These are phyloP conservation scores for Candida tallmaniae DNA, from an alignment of 805 yeast species.

Conservation along the genomic window DNA sequence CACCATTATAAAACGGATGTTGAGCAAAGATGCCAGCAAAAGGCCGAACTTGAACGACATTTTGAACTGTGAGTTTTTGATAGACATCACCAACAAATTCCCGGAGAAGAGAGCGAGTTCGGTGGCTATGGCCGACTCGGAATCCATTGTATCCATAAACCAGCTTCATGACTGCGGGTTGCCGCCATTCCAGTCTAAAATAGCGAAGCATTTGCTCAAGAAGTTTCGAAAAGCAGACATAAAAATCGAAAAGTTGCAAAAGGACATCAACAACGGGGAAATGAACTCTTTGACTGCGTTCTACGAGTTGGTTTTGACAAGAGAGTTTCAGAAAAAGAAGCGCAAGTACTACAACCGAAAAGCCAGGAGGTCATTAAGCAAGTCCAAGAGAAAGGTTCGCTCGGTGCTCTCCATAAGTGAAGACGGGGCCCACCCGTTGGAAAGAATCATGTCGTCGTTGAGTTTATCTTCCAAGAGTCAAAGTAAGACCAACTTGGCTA, in stretches of 20 bases:
- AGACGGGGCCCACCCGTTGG: slow-evolving; percentile 30
- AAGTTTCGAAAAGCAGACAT: slow-evolving; percentile 58
- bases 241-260: slow-evolving; percentile 55
- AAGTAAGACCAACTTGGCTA: slow-evolving; percentile 8
- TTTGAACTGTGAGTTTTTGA: slow-evolving; percentile 30
- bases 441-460: slow-evolving; percentile 32
- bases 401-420: slow-evolving; percentile 34
- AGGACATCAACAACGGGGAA: slow-evolving; percentile 52
- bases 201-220: slow-evolving; percentile 61
- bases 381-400: slow-evolving; percentile 30
- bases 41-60: slow-evolving; percentile 51
- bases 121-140: slow-evolving; percentile 23
- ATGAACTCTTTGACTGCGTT: slow-evolving; percentile 72
- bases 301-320: slow-evolving; percentile 64
- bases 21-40: slow-evolving; percentile 59
- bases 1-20: slow-evolving; percentile 47
- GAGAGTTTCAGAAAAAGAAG: slow-evolving; percentile 37
- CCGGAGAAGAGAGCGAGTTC: slow-evolving; percentile 16
- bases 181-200: slow-evolving; percentile 49
- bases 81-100: slow-evolving; percentile 26
- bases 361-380: slow-evolving; percentile 26
- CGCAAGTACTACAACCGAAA: slow-evolving; percentile 25
- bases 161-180: slow-evolving; percentile 30
- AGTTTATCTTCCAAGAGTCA: slow-evolving; percentile 26
- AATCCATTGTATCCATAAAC: slow-evolving; percentile 34